These are phyloP conservation scores for Cardamine occulta DNA, from an alignment of 345 rosid species.

Conservation along the genomic window DNA sequence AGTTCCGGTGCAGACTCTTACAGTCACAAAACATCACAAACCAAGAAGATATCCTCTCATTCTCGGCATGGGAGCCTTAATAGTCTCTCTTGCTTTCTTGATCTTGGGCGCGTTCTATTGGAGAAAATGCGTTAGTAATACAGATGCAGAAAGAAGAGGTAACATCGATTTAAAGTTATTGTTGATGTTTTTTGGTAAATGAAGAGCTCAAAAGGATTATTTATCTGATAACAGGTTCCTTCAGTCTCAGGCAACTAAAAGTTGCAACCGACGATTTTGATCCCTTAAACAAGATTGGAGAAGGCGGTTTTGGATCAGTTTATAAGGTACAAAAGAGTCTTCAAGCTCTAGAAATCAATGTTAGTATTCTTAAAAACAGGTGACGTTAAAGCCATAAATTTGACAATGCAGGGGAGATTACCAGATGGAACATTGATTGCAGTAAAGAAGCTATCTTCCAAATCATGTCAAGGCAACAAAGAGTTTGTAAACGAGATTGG, in stretches of 20 bases:
- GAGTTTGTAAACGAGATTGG: conserved; percentile 56
- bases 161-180: neutral
- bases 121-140: conserved; percentile 32
- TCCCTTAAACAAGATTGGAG: conserved; percentile 48
- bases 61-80: conserved; percentile 44
- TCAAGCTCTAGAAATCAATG: neutral
- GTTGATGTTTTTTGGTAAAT: neutral
- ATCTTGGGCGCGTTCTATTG: conserved; percentile 44
- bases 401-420: conserved; percentile 38
- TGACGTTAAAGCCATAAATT: neutral
- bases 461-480: conserved; percentile 52
- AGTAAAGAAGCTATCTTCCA: conserved; percentile 49
- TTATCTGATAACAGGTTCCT: conserved; percentile 37
- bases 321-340: conserved; percentile 41
- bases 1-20: conserved; percentile 24
- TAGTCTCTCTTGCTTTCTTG: conserved; percentile 41
- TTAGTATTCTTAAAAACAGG: neutral
- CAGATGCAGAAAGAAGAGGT: conserved; percentile 20
- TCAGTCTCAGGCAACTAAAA: conserved; percentile 45
- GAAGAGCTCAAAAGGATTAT: neutral
- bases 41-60: conserved; percentile 17
- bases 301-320: conserved; percentile 53
- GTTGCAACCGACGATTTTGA: conserved; percentile 45
- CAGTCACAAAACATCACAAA: conserved; percentile 19
- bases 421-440: conserved; percentile 47